phyloP scores from a whole-genome alignment of 1,284 basidiomycete species.

The Heterobasidion occidentale region DNA sequence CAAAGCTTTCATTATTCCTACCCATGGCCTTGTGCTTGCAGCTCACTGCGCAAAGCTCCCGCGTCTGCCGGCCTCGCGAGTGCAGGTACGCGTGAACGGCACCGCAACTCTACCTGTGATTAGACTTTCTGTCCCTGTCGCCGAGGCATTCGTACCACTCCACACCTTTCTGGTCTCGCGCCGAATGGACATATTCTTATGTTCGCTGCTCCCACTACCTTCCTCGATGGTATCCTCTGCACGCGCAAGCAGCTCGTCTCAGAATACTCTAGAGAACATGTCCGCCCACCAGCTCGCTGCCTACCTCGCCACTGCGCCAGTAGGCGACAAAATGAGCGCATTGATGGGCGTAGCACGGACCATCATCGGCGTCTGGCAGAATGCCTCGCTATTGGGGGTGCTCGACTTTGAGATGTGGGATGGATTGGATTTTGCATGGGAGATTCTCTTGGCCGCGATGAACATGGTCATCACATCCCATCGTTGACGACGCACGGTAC shows the following conservation, averaged over 20 bases:
- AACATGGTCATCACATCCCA: conserved; percentile 33
- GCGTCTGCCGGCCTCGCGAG: conserved; percentile 31
- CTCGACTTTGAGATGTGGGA: conserved; percentile 61
- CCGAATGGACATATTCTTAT: conserved; percentile 41
- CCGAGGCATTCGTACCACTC: conserved; percentile 56
- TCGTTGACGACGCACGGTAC: background rate
- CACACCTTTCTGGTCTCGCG: conserved; percentile 62
- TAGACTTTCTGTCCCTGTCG: conserved; percentile 58
- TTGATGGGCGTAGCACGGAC: conserved; percentile 51
- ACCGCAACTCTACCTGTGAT: conserved; percentile 51
- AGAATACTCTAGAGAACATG: conserved; percentile 34
- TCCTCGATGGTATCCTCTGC: conserved; percentile 35
- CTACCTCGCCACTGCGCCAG: conserved; percentile 35
- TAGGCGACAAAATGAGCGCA: conserved; percentile 33
- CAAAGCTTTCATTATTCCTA: conserved; percentile 35
- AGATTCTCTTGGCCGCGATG: conserved; percentile 58
- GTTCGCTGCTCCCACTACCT: conserved; percentile 51
- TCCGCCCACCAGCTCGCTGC: conserved; percentile 42
- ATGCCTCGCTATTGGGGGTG: conserved; percentile 62
- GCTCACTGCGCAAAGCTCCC: conserved; percentile 53
- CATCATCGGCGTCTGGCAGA: conserved; percentile 68
- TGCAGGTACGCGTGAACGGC: conserved; percentile 22
- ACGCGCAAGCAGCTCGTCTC: conserved; percentile 30
- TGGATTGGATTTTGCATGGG: conserved; percentile 62
- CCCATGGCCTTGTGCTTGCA: conserved; percentile 51